A percentile compares a stretch with the other conserved stretches of the same genome.
Evolutionary conservation across 768 basidiomycete genomes (phyloP).

Genomic region (Cantharellus cinnabarinus): DNA sequence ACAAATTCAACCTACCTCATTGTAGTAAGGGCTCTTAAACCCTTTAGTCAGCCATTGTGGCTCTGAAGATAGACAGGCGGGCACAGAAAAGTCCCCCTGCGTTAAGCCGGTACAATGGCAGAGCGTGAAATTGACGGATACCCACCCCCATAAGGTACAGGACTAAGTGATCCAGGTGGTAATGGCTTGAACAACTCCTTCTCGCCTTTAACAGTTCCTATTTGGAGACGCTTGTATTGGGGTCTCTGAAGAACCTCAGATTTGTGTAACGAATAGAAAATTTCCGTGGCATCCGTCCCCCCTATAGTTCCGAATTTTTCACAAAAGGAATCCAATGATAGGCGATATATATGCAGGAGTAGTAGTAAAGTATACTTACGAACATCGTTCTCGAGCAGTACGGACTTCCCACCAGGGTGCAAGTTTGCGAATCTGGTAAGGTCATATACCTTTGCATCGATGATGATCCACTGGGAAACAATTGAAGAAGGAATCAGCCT

Average conservation of each 20-base stretch:
- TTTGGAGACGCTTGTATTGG: constrained; percentile 51
- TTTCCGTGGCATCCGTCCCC: constrained; percentile 54
- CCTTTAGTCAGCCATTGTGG: constrained; percentile 47
- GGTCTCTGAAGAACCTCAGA: constrained; percentile 59
- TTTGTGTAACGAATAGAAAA: constrained; percentile 72
- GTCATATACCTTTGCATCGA: constrained; percentile 68
- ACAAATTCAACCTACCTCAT: constrained; percentile 27
- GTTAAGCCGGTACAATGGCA: neutral
- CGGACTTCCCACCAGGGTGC: constrained; percentile 69
- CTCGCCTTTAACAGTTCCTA: constrained; percentile 41
- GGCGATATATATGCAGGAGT: too few relatives aligned
- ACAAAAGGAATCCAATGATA: too few relatives aligned
- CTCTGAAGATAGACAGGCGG: constrained; percentile 19
- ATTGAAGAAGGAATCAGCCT: too few relatives aligned
- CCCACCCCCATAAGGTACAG: constrained; percentile 43
- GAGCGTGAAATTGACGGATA: neutral
- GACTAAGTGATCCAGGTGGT: constrained; percentile 39
- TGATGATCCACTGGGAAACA: constrained; percentile 39
- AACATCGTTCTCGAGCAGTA: constrained; percentile 45
- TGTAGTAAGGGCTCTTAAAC: constrained; percentile 59
- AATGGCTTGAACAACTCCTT: constrained; percentile 33
- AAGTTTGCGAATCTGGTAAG: constrained; percentile 60
- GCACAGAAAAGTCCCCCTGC: neutral
- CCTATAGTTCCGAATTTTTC: constrained; percentile 18
- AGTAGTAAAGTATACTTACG: constrained; percentile 23